phyloP scores from a whole-genome alignment of 805 yeast species.

The Saccharomycopsis vini region DNA sequence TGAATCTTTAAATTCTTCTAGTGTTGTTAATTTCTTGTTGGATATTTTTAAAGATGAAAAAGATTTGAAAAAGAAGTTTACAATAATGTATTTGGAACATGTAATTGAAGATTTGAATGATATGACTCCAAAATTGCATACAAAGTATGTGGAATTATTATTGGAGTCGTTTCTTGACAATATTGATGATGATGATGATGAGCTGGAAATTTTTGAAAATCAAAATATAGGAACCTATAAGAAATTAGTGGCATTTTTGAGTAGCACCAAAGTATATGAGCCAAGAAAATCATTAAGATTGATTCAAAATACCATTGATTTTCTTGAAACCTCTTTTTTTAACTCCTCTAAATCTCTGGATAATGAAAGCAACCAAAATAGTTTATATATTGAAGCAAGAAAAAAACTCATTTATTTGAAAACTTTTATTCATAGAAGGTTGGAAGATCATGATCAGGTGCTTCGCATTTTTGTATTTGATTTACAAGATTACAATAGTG shows the following conservation, averaged over 20 bases:
- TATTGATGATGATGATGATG: slow-evolving; percentile 20
- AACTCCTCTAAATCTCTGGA: too few species aligned
- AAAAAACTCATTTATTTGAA: slow-evolving; percentile 33
- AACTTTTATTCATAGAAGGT: slow-evolving; percentile 47
- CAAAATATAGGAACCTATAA: too few species aligned
- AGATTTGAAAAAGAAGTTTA: slow-evolving; percentile 20
- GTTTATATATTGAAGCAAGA: too few species aligned
- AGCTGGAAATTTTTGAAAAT: too few species aligned
- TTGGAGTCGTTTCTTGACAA: slow-evolving; percentile 22
- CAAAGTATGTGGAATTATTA: slow-evolving; percentile 38
- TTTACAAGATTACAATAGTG: slow-evolving; percentile 45
- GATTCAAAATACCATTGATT: slow-evolving; percentile 1
- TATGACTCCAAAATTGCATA: slow-evolving; percentile 31
- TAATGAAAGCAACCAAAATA: too few species aligned
- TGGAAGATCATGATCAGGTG: slow-evolving; percentile 55
- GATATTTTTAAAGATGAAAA: slow-evolving; percentile 21
- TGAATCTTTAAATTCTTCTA: slow-evolving; percentile 43
- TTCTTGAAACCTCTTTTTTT: neutral
- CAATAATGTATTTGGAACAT: slow-evolving; percentile 44
- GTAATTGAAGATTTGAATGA: slow-evolving; percentile 35
- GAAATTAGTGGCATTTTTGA: slow-evolving; percentile 30
- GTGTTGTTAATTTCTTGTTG: slow-evolving; percentile 46
- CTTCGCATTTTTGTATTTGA: slow-evolving; percentile 52
- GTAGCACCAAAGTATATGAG: slow-evolving; percentile 30
- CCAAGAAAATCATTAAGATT: slow-evolving; percentile 29